Base-by-base conservation (phyloP, 345 rosid genomes). In the Gossypium australe region DNA sequence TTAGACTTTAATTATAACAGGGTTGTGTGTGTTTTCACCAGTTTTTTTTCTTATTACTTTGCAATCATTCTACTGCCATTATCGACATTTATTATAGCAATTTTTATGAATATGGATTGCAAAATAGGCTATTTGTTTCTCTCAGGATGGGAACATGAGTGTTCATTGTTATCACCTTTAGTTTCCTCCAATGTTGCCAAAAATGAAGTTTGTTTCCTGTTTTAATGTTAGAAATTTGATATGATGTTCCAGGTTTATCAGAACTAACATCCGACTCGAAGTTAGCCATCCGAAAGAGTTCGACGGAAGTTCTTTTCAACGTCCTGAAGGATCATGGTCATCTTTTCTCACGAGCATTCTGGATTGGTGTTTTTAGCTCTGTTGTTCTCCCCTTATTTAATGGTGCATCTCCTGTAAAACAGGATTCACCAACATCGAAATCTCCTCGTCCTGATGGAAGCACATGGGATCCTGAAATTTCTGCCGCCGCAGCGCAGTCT, bases 321-420 rank as follows among this genome's bases (percentile, higher is more conserved):
- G 90, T 92, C 81, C 84, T 94, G 22, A 94, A 86, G 84, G 97
- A 92, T 82, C 98, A 94, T 68, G 98, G 98, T 64, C 93, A 90
- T 85, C 89, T 91, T 45, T 94, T 94, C 86, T 89, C 98, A 17
- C 80, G 67, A 64, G 80, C 87, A 44, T 89, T 92, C 77, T 92
- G 95, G 98, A 76, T 73, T 49, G 84, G 81, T 61, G 78, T 94
- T 82, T 88, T 88, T 77, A 80, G 78, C 67, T 86, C 89, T 75
- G 86, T 87, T 64, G 79, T 94, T 65, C 80, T 86, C 67, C 96
- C 98, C 47, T 85, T 91, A 82, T 94, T 89, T 79, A 82, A 76
- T 77, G 52, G 86, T 52, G 77, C 70, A 60, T 57, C 79, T 71
- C 84, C 73, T 67, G 63, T 72, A 18, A 81, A 81, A 47, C 84